These are phyloP conservation scores for Pilatotrama ljubarskyi DNA, from an alignment of 768 basidiomycete genomes.

Conservation along the genomic window DNA sequence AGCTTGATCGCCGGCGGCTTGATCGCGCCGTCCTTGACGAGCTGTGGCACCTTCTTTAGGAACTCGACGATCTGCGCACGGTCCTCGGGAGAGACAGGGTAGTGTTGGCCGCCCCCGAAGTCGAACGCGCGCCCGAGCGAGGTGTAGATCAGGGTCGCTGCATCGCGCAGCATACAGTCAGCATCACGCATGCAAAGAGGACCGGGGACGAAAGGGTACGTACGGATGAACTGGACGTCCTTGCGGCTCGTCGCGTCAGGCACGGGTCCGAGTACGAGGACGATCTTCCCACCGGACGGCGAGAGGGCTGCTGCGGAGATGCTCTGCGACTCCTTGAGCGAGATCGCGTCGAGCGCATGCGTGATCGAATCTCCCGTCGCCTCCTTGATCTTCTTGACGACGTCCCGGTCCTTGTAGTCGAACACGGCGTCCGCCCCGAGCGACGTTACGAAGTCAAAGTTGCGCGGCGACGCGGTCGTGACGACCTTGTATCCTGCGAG, in stretches of 20 bases:
- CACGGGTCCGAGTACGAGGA: slow-evolving; percentile 6
- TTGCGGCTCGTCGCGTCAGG: slow-evolving; percentile 13
- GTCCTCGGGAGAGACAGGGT: slow-evolving; percentile 14
- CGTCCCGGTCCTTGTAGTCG: slow-evolving; percentile 36
- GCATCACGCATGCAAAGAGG: neutral
- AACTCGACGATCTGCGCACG: slow-evolving; percentile 20
- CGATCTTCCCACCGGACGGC: slow-evolving; percentile 2
- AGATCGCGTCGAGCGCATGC: slow-evolving; percentile 33
- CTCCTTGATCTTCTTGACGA: slow-evolving; percentile 29
- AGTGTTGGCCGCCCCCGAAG: slow-evolving; percentile 5
- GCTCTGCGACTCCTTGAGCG: slow-evolving; percentile 25
- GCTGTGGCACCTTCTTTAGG: slow-evolving; percentile 17
- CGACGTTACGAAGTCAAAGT: slow-evolving; percentile 37
- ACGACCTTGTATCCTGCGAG: slow-evolving; percentile 45
- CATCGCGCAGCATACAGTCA: too few relatives aligned
- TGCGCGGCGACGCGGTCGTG: slow-evolving; percentile 43
- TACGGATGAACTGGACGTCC: slow-evolving; percentile 21
- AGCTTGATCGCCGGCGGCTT: slow-evolving; percentile 25
- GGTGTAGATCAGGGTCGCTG: slow-evolving; percentile 17
- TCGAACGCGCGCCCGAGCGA: slow-evolving; percentile 8
- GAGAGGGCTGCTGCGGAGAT: slow-evolving; percentile 10
- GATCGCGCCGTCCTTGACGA: slow-evolving; percentile 22
- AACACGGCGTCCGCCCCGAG: slow-evolving; percentile 47
- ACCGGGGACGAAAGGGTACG: neutral
- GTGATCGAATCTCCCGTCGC: slow-evolving; percentile 28